phyloP scores from a whole-genome alignment of 352 stramenopile species.

The Pythium utonaiense region DNA sequence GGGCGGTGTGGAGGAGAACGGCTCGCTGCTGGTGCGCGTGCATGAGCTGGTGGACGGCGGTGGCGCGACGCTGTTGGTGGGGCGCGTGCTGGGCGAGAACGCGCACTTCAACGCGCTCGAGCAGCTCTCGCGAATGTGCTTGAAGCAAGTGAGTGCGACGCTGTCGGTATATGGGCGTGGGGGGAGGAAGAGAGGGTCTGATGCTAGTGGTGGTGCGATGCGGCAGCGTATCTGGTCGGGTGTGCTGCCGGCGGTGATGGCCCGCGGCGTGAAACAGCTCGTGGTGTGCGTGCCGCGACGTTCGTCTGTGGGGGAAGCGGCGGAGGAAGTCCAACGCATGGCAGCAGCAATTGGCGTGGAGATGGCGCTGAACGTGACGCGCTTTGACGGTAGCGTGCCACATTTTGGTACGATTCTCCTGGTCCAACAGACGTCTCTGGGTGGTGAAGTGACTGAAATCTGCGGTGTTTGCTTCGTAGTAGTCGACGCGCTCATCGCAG shows the following conservation, averaged over 20 bases:
- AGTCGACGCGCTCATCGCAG: constrained; percentile 24
- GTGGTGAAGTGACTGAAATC: neutral
- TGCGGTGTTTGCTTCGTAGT: constrained; percentile 11
- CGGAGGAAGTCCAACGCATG: constrained; percentile 9
- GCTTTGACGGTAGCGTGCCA: constrained; percentile 13
- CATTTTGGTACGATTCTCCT: constrained; percentile 8
- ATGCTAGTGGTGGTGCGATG: neutral
- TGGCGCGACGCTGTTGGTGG: constrained; percentile 17
- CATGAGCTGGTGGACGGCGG: constrained; percentile 18
- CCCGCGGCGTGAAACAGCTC: constrained; percentile 17
- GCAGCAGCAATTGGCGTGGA: constrained; percentile 4
- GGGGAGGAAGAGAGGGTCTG: no score
- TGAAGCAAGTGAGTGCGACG: constrained; percentile 20
- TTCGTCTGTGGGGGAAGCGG: constrained; percentile 7
- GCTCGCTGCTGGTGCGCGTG: constrained; percentile 24
- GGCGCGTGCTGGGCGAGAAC: constrained; percentile 10
- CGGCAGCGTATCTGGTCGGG: constrained; percentile 21
- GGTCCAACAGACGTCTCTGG: neutral
- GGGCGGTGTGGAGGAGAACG: neutral
- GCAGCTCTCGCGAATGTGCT: constrained; percentile 25
- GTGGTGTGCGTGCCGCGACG: constrained; percentile 22
- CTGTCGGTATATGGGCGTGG: neutral
- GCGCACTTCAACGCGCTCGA: constrained; percentile 33
- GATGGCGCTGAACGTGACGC: constrained; percentile 7
- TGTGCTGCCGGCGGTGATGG: constrained; percentile 7